Base-by-base conservation (phyloP, 345 rosid species). In the Murraya paniculata region DNA sequence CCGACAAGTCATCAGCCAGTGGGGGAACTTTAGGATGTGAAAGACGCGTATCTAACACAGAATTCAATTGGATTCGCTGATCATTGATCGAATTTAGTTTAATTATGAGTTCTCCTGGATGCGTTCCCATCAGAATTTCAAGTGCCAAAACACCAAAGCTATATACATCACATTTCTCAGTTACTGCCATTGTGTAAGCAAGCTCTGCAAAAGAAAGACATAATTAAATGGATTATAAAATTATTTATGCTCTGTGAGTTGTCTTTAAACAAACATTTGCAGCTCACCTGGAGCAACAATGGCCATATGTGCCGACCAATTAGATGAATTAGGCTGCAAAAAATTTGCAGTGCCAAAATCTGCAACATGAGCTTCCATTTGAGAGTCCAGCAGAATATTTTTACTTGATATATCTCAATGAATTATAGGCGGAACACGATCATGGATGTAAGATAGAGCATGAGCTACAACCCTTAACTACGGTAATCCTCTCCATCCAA, bases 401-500 rank as follows among this genome's bases (percentile, higher is more conserved):
- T 18, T 33, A 58, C 76, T 68, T 1, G 77, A 36, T 22, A 79
- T 72, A 69, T 80, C 83, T 45, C 80, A 78, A 53, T 82, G 84
- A 64, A 82, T 55, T 25, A 78, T 8, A 1, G 81, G 79, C 1
- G 79, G 85, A n/a, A 35, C 30, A 28, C 39, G 25, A 55, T 77
- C 71, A 11, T 78, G 80, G 69, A 45, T n/a, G 2, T 59, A 60
- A 58, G 59, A 69, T 30, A 77, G 41, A 59, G 80, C 80, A 25
- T 30, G 57, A 65, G 39, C 82, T 66, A 18, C 76, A 67, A 58
- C 83, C 35, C 68, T 74, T 74, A 13, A 78, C 14, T 19, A 78
- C 21, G 27, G 60, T 65, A 8, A 73, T 18, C 77, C 87, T 76
- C 64, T 48, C 77, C 11, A 27, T 31, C 88, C 88, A 82, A n/a